Conservation (phyloP, 495 filamentous ascomycete species). For the Hypoxylon rickii region DNA sequence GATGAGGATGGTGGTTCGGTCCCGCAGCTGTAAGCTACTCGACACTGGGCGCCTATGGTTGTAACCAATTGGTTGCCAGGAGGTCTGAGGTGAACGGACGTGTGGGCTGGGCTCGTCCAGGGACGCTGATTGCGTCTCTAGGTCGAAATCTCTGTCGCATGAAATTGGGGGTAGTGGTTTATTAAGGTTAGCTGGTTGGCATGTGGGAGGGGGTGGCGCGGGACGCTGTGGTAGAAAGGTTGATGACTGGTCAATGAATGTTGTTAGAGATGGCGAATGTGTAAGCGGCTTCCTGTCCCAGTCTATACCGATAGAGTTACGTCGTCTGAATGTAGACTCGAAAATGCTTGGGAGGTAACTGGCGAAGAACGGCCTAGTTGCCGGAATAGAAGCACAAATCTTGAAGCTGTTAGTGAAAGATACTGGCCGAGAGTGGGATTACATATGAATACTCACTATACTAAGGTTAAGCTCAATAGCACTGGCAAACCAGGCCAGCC, state of each 20-base stretch:
- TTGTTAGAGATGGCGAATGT: slow-evolving; percentile 19
- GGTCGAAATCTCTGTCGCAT: background rate
- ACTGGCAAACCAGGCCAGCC: slow-evolving; percentile 57
- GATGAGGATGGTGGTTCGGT: slow-evolving; percentile 27
- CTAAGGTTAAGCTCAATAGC: slow-evolving; percentile 63
- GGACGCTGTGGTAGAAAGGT: slow-evolving; percentile 8
- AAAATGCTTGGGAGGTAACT: slow-evolving; percentile 18
- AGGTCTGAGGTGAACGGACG: background rate
- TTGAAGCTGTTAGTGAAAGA: slow-evolving; percentile 12
- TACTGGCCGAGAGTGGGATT: background rate
- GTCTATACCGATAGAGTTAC: slow-evolving; percentile 1
- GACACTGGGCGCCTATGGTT: background rate
- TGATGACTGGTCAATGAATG: slow-evolving; percentile 27
- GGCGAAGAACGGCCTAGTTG: slow-evolving; percentile 56
- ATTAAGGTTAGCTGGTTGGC: slow-evolving; percentile 15
- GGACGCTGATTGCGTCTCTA: background rate
- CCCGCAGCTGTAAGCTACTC: slow-evolving; percentile 2
- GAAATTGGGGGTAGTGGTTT: slow-evolving; percentile 24
- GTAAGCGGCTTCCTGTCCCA: slow-evolving; percentile 12
- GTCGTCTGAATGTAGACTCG: slow-evolving; percentile 7
- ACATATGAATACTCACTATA: slow-evolving; percentile 64
- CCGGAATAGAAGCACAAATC: slow-evolving; percentile 63
- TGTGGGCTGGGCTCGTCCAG: background rate
- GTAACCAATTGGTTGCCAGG: slow-evolving; percentile 3
- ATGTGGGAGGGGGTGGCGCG: background rate